These are phyloP conservation scores for Akanthomyces dipterigenus DNA, from an alignment of 2,329 filamentous ascomycete genomes.

Conservation along the genomic window DNA sequence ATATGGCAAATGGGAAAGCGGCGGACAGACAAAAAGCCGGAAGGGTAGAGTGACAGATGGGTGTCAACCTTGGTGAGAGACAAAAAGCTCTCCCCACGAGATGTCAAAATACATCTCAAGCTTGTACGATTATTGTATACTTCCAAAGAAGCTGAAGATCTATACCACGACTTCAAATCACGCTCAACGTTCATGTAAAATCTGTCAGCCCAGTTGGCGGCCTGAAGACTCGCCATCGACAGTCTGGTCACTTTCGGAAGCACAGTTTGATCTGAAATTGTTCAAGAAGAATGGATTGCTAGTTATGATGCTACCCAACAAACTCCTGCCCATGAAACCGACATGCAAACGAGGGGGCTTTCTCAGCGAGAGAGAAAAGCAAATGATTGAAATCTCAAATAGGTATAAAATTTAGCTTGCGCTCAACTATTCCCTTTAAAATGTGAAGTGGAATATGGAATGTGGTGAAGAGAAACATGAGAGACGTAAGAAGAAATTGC, in stretches of 20 bases:
- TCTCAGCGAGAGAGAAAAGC: background rate
- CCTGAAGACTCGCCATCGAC: background rate
- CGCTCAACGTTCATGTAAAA: background rate
- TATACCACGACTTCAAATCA: background rate
- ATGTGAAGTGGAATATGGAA: background rate
- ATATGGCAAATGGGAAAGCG: background rate
- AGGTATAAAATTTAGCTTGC: slow-evolving; percentile 10
- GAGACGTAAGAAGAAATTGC: background rate
- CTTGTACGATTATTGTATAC: slow-evolving; percentile 11
- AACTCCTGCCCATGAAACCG: slow-evolving; percentile 1
- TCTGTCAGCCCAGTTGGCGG: background rate
- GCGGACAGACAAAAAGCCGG: background rate
- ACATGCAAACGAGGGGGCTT: background rate
- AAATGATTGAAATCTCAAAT: slow-evolving; percentile 9
- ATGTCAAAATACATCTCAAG: background rate
- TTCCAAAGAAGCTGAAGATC: slow-evolving; percentile 1
- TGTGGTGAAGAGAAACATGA: slow-evolving; percentile 1
- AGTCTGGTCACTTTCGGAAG: background rate
- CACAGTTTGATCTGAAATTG: background rate
- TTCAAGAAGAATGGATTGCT: background rate
- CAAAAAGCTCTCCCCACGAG: background rate
- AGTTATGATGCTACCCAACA: background rate
- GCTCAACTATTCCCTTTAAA: background rate
- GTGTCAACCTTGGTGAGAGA: background rate
- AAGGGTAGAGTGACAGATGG: background rate